These are phyloP conservation scores for Termitomyces sp. DNA, from an alignment of 768 basidiomycete genomes.

Conservation along the genomic window DNA sequence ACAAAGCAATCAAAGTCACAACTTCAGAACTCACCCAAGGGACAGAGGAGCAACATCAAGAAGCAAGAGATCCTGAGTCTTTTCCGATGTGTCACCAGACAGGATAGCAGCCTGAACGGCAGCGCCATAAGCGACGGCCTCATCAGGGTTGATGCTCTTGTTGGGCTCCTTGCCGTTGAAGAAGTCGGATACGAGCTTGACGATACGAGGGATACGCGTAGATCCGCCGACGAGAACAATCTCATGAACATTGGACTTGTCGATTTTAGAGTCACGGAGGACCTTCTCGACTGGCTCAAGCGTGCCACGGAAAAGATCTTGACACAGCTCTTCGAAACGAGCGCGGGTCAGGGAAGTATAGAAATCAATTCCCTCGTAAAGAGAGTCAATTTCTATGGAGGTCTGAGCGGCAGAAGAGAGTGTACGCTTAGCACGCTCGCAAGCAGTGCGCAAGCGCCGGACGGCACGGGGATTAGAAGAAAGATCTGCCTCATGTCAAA, in stretches of 20 bases:
- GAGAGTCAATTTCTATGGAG: constrained; percentile 96
- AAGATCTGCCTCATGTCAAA: constrained; percentile 47
- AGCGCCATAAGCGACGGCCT: constrained; percentile 98
- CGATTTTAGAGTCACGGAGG: constrained; percentile 95
- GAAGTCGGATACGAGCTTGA: constrained; percentile 97
- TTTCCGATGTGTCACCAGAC: constrained; percentile 96
- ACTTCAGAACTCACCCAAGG: constrained; percentile 38
- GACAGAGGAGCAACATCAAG: constrained; percentile 91
- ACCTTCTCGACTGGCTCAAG: constrained; percentile 98
- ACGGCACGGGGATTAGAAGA: constrained; percentile 92
- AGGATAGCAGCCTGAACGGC: constrained; percentile 98
- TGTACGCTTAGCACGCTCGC: constrained; percentile 98
- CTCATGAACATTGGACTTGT: constrained; percentile 93
- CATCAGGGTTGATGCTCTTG: constrained; percentile 99
- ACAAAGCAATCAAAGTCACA: constrained; percentile 13
- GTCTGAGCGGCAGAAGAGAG: constrained; percentile 96
- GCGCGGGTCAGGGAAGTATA: constrained; percentile 98
- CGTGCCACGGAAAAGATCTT: constrained; percentile 91
- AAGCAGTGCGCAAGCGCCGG: constrained; percentile 95
- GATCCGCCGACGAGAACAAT: constrained; percentile 98
- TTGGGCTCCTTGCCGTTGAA: constrained; percentile 99
- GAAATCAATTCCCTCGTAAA: constrained; percentile 97
- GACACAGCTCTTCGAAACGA: constrained; percentile 94
- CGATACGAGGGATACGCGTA: constrained; percentile 96
- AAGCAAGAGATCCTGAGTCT: constrained; percentile 93